phyloP scores from a whole-genome alignment of 129 eudicot genomes.

The Saposhnikovia divaricata region DNA sequence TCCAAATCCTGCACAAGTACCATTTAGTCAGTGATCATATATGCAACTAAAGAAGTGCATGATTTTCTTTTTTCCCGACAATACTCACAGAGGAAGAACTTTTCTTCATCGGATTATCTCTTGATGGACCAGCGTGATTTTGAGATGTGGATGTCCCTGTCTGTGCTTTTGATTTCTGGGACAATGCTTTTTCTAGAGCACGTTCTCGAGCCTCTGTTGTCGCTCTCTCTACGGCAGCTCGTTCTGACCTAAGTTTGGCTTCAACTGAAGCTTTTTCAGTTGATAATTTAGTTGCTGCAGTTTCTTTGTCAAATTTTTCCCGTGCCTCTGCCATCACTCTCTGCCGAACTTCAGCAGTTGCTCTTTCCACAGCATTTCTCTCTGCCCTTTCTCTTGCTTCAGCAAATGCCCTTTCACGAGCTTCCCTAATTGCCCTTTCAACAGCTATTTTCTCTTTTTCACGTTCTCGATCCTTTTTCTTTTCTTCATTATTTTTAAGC shows the following conservation, averaged over 20 bases:
- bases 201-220: slow-evolving; percentile 89
- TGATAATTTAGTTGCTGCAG: slow-evolving; percentile 29
- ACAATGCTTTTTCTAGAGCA: slow-evolving; percentile 75
- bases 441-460: slow-evolving; percentile 70
- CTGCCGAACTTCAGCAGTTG: slow-evolving; percentile 65
- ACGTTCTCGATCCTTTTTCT: slow-evolving; percentile 51
- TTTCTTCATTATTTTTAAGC: slow-evolving; percentile 35
- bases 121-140: slow-evolving; percentile 24
- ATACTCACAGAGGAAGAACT: slow-evolving; percentile 56
- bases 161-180: slow-evolving; percentile 42
- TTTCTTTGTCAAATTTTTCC: slow-evolving; percentile 49
- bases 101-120: slow-evolving; percentile 31
- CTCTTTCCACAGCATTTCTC: slow-evolving; percentile 88
- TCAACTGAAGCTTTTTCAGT: slow-evolving; percentile 47
- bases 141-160: slow-evolving; percentile 18
- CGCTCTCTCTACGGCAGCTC: slow-evolving; percentile 96
- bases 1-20: slow-evolving; percentile 52
- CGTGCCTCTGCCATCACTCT: slow-evolving; percentile 63
- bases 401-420: slow-evolving; percentile 84
- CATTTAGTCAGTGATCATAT: slow-evolving; percentile 3
- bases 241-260: slow-evolving; percentile 72
- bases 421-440: slow-evolving; percentile 91
- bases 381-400: slow-evolving; percentile 81
- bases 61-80: background rate
- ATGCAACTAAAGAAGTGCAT: background rate